A percentile compares a stretch with the other conserved stretches of the same genome.
phyloP scores from a whole-genome alignment of 2,329 filamentous ascomycete genomes.

The Elsinoe perseae region DNA sequence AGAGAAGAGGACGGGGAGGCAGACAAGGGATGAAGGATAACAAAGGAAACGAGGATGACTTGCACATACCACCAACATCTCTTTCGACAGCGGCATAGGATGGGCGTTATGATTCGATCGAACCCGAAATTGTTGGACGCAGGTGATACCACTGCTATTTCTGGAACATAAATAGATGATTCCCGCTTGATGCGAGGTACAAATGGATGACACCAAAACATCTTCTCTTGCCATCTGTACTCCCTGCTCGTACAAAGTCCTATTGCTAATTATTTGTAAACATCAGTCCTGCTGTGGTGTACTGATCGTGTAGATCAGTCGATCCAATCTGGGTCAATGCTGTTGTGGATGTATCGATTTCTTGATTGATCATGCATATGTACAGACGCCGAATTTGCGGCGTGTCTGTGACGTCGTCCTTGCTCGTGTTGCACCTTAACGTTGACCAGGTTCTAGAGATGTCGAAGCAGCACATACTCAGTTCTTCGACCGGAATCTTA shows the following conservation, averaged over 20 bases:
- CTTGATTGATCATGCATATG: slow-evolving; percentile 1
- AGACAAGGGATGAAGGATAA: neutral
- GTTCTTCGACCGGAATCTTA: neutral
- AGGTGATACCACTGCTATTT: slow-evolving; percentile 5
- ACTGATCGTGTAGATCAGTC: too few relatives aligned
- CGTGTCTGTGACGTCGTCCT: neutral
- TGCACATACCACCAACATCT: slow-evolving; percentile 7
- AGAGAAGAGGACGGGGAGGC: neutral
- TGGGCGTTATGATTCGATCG: slow-evolving; percentile 12
- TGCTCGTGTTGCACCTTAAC: neutral
- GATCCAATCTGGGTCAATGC: too few relatives aligned
- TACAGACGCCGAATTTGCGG: neutral
- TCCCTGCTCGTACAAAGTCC: too few relatives aligned
- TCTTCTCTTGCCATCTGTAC: too few relatives aligned
- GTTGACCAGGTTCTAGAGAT: too few relatives aligned
- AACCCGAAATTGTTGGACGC: neutral
- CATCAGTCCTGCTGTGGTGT: too few relatives aligned
- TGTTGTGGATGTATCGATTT: neutral
- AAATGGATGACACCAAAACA: slow-evolving; percentile 1
- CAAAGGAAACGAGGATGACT: slow-evolving; percentile 1
- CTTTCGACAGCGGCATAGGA: slow-evolving; percentile 9
- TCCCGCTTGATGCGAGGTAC: slow-evolving; percentile 10
- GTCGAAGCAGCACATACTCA: too few relatives aligned
- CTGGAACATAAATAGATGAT: slow-evolving; percentile 6
- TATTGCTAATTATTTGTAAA: too few relatives aligned